Conservation (phyloP, 2,329 filamentous ascomycete genomes). For the Emmonsiellopsis sp. region DNA sequence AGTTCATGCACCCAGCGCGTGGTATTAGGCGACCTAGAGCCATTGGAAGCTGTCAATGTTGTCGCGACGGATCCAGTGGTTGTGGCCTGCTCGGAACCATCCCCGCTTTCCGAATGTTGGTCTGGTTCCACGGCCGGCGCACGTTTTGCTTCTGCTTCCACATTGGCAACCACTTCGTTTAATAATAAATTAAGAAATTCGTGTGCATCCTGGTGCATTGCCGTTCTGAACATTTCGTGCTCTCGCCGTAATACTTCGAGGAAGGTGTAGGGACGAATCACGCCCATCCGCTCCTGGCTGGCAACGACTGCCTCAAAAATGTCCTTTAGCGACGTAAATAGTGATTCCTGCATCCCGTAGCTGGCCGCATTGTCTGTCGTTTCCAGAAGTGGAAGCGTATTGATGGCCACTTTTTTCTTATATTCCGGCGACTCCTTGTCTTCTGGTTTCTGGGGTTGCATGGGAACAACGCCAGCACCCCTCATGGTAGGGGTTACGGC, state of each 20-base stretch:
- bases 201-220: constrained; percentile 97
- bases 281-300: constrained; percentile 72
- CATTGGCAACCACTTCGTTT: constrained; percentile 92
- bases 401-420: constrained; percentile 92
- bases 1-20: constrained; percentile 94
- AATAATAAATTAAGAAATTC: constrained; percentile 91
- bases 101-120: constrained; percentile 33
- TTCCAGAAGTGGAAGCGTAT: constrained; percentile 77
- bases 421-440: constrained; percentile 95
- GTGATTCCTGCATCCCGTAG: constrained; percentile 89
- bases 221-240: constrained; percentile 93
- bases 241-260: constrained; percentile 87
- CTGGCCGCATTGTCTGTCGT: constrained; percentile 70
- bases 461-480: constrained; percentile 17
- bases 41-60: constrained; percentile 21
- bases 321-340: constrained; percentile 91
- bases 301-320: constrained; percentile 87
- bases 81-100: constrained; percentile 44
- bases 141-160: constrained; percentile 70
- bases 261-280: constrained; percentile 86
- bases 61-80: constrained; percentile 30
- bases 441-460: constrained; percentile 60
- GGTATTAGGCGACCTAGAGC: constrained; percentile 51
- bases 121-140: constrained; percentile 24
- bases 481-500: constrained; percentile 11